Evolutionary conservation across 306 rosid species (phyloP), one percentile per base, ranked within the genome.

Genomic region (Psophocarpus tetragonolobus): DNA sequence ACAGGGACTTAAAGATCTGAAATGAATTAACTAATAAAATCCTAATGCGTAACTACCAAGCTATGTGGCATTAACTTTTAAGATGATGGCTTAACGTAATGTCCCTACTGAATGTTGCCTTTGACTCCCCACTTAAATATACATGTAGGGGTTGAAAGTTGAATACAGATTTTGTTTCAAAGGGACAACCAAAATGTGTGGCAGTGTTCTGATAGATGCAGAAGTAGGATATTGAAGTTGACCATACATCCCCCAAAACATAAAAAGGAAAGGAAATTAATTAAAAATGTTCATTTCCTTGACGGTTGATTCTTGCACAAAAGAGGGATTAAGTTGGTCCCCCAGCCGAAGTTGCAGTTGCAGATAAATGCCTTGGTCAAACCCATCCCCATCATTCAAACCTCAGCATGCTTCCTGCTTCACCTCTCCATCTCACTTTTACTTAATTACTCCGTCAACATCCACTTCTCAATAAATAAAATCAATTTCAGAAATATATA

Each of bases 171-270:
- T 79, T 17, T 21, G 45, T 39, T 68, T 67, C 69, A 66, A 68
- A 80, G 29, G 45, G 15, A 81, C 56, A 33, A 81, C 48, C 38
- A 56, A 32, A 81, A 57, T 42, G 42, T 42, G 42, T 74, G 45
- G 14, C 70, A 54, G 17, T 63, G n/a, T 58, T 58, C 48, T 42
- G 39, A 54, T 29, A 3, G 56, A 48, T 50, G 18, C 4, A 29
- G 27, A 45, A 51, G 63, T 11, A 29, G 74, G 4, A 29, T 18
- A 69, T 69, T 47, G 17, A 69, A 47, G 63, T 71, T 71, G 76
- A 51, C 64, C 63, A 30, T 71, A 20, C 75, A 12, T 20, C 21
- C 42, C 14, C 26, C 13, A 6, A 14, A 33, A 30, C 36, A 1
- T 6, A 4, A 29, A 2, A 23, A 42, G 24, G 27, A 14, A 60